phyloP scores from a whole-genome alignment of 2,329 filamentous ascomycete genomes.

The Metarhizium anisopliae region DNA sequence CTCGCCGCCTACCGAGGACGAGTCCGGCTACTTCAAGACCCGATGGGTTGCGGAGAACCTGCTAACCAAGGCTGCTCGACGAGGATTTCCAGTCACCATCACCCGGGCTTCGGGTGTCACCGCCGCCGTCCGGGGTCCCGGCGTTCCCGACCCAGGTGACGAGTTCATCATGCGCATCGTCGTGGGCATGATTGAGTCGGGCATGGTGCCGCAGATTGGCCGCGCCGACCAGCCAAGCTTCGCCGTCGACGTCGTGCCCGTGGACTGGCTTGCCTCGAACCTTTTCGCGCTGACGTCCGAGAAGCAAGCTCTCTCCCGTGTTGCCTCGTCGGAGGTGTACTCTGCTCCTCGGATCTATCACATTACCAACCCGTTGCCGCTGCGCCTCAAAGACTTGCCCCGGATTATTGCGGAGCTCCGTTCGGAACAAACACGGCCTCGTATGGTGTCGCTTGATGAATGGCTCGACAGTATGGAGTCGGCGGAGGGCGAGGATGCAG shows the following conservation, averaged over 20 bases:
- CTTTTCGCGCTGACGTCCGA: slow-evolving; percentile 12
- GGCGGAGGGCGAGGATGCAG: slow-evolving; percentile 8
- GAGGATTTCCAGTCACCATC: slow-evolving; percentile 16
- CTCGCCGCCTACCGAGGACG: slow-evolving; percentile 14
- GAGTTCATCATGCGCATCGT: slow-evolving; percentile 16
- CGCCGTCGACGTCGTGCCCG: slow-evolving; percentile 14
- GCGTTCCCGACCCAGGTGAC: slow-evolving; percentile 11
- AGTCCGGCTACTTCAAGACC: slow-evolving; percentile 18
- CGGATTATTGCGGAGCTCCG: slow-evolving; percentile 12
- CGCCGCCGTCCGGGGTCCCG: slow-evolving; percentile 7
- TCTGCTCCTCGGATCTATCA: slow-evolving; percentile 12
- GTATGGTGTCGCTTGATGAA: slow-evolving; percentile 10
- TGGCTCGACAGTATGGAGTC: slow-evolving; percentile 10
- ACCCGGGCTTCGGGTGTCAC: slow-evolving; percentile 14
- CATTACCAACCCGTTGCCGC: slow-evolving; percentile 14
- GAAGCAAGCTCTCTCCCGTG: slow-evolving; percentile 4
- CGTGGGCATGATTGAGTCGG: slow-evolving; percentile 14
- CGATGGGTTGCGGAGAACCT: slow-evolving; percentile 18
- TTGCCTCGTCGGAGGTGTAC: not conserved
- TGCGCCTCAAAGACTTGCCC: slow-evolving; percentile 13
- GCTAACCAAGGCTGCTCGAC: slow-evolving; percentile 13
- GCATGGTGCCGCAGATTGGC: slow-evolving; percentile 13
- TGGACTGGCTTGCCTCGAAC: slow-evolving; percentile 15
- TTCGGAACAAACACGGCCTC: slow-evolving; percentile 5
- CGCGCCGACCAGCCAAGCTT: slow-evolving; percentile 13